These are phyloP conservation scores for Salix arbutifolia DNA, from an alignment of 345 rosid genomes.

Conservation along the genomic window DNA sequence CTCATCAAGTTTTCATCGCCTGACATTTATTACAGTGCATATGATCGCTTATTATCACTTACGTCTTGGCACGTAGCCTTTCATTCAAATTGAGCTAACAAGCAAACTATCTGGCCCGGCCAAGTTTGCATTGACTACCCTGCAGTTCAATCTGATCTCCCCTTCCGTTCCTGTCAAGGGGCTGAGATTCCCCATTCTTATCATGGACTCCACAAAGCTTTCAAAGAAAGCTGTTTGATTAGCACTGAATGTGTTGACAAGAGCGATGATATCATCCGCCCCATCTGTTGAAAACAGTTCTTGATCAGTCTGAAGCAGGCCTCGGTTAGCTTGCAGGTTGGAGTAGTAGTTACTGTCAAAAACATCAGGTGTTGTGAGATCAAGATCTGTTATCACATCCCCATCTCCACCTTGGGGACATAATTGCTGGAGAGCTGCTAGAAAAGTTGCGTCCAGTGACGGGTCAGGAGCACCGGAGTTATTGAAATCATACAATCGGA, in stretches of 20 bases:
- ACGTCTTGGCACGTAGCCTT: neutral
- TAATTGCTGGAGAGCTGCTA: conserved; percentile 31
- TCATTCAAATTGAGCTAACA: conserved; percentile 12
- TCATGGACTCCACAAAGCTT: conserved; percentile 52
- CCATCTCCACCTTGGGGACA: conserved; percentile 51
- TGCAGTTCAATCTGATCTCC: conserved; percentile 56
- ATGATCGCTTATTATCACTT: neutral
- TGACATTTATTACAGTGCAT: no score
- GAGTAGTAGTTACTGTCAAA: conserved; percentile 54
- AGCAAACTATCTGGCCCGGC: neutral
- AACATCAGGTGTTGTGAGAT: conserved; percentile 41
- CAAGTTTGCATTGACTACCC: conserved; percentile 28
- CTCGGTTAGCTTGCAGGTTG: conserved; percentile 37
- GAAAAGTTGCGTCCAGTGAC: conserved; percentile 40
- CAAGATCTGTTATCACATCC: conserved; percentile 34
- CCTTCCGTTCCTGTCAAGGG: conserved; percentile 25
- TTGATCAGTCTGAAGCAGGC: conserved; percentile 62
- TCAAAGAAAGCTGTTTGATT: conserved; percentile 53
- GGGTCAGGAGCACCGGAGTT: conserved; percentile 44
- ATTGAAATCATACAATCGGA: conserved; percentile 48
- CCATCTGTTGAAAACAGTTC: conserved; percentile 48
- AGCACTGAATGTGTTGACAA: conserved; percentile 38
- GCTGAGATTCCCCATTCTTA: conserved; percentile 58
- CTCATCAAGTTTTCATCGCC: no score
- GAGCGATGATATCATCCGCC: conserved; percentile 33